These are phyloP conservation scores for Baudoinia panamericana DNA, from an alignment of 495 filamentous ascomycete genomes.

Conservation along the genomic window DNA sequence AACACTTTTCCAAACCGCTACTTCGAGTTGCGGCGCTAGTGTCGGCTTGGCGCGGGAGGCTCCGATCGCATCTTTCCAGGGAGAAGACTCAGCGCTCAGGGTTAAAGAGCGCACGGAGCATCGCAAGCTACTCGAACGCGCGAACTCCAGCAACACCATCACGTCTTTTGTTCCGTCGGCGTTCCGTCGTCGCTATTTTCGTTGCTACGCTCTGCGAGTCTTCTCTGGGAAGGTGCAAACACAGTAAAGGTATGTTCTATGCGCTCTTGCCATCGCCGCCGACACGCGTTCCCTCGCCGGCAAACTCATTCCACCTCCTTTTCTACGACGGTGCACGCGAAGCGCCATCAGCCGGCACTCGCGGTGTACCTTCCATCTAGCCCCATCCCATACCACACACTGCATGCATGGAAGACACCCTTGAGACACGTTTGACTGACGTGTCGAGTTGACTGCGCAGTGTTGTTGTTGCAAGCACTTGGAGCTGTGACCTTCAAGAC, in stretches of 20 bases:
- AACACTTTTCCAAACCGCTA: no score
- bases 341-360: constrained; percentile 15
- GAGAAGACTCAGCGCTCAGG: no score
- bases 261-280: not conserved
- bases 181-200: constrained; percentile 1
- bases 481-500: constrained; percentile 22
- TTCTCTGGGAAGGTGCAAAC: constrained; percentile 4
- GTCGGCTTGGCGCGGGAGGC: no score
- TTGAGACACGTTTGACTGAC: constrained; percentile 2
- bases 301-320: constrained; percentile 9
- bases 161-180: not conserved
- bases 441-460: constrained; percentile 1
- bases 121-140: constrained; percentile 1
- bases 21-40: no score
- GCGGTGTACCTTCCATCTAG: not conserved
- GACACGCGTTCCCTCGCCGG: not conserved
- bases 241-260: constrained; percentile 10
- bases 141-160: constrained; percentile 1
- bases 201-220: constrained; percentile 1
- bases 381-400: not conserved
- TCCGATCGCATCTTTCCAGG: no score
- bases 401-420: not conserved
- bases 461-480: constrained; percentile 7
- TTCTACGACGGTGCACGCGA: constrained; percentile 7
- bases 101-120: not conserved